Evolutionary conservation across 371 early-diverging fungal species (phyloP).

Genomic region (Dentiscutata heterogama): DNA sequence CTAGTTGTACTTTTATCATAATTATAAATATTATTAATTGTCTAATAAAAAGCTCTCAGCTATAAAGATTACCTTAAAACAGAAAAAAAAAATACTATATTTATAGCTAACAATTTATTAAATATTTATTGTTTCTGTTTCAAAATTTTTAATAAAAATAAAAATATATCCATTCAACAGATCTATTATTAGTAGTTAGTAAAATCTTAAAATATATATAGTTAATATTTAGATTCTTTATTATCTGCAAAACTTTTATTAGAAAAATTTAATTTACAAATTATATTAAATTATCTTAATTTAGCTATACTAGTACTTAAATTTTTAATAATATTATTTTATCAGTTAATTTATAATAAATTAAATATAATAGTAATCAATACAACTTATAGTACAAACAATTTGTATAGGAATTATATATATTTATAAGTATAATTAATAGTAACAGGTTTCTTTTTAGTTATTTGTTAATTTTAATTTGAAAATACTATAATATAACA

Average conservation of each 20-base stretch:
- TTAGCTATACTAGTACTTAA: background rate
- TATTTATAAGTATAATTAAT: background rate
- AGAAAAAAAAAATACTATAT: no score
- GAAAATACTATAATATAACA: background rate
- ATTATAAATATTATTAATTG: no score
- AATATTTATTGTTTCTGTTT: no score
- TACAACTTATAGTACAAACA: conserved; percentile 17
- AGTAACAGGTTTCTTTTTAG: background rate
- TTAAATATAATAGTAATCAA: conserved; percentile 10
- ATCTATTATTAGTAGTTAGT: background rate
- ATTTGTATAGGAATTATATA: background rate
- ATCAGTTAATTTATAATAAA: background rate
- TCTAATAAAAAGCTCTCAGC: no score
- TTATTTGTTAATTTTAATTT: background rate
- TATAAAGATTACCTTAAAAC: no score
- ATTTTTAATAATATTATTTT: conserved; percentile 5
- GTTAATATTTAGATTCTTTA: background rate
- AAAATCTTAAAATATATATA: background rate
- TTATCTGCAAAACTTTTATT: conserved; percentile 9
- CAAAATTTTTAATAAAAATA: background rate
- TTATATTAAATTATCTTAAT: background rate
- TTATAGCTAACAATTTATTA: no score
- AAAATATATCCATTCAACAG: background rate
- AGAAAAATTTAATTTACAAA: background rate
- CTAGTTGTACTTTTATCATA: no score